A percentile compares a stretch with the other conserved stretches of the same genome.
Evolutionary conservation across 2,329 filamentous ascomycete species (phyloP).

Genomic region (Trichoderma semiorbis): DNA sequence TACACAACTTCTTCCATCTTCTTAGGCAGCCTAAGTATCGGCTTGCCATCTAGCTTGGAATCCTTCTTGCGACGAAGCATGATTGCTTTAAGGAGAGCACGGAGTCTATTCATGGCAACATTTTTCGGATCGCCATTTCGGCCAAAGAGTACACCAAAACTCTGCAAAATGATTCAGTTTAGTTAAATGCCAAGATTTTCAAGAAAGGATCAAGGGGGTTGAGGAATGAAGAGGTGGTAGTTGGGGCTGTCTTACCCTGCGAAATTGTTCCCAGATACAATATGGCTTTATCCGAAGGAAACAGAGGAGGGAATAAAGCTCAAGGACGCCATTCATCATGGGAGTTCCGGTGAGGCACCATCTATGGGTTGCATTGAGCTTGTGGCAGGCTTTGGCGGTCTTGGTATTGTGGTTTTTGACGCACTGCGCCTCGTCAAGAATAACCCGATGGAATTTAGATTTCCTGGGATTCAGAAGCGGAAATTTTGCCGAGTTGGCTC

Average conservation of each 20-base stretch:
- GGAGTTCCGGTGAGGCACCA: slow-evolving; percentile 83
- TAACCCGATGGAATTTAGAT: slow-evolving; percentile 72
- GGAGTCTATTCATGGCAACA: slow-evolving; percentile 68
- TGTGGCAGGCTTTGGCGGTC: slow-evolving; percentile 64
- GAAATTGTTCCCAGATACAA: slow-evolving; percentile 60
- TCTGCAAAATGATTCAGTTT: slow-evolving; percentile 26
- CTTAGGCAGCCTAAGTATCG: slow-evolving; percentile 71
- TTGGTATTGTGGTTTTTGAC: slow-evolving; percentile 78
- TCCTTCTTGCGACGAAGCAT: slow-evolving; percentile 80
- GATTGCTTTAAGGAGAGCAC: slow-evolving; percentile 72
- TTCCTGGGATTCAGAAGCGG: slow-evolving; percentile 57
- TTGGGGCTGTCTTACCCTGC: slow-evolving; percentile 38
- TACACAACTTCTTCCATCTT: slow-evolving; percentile 74
- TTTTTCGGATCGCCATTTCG: slow-evolving; percentile 47
- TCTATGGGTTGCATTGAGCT: slow-evolving; percentile 63
- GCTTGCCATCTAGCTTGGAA: slow-evolving; percentile 74
- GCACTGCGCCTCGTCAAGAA: slow-evolving; percentile 80
- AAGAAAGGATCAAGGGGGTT: not conserved
- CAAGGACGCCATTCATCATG: slow-evolving; percentile 81
- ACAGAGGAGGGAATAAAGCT: slow-evolving; percentile 72
- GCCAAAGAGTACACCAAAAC: slow-evolving; percentile 41
- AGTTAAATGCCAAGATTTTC: not conserved
- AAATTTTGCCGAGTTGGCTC: slow-evolving; percentile 38
- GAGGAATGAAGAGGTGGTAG: not conserved
- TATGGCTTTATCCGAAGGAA: slow-evolving; percentile 79